Conservation (phyloP, 2,329 filamentous ascomycete species). For the Curvularia verruculosa region DNA sequence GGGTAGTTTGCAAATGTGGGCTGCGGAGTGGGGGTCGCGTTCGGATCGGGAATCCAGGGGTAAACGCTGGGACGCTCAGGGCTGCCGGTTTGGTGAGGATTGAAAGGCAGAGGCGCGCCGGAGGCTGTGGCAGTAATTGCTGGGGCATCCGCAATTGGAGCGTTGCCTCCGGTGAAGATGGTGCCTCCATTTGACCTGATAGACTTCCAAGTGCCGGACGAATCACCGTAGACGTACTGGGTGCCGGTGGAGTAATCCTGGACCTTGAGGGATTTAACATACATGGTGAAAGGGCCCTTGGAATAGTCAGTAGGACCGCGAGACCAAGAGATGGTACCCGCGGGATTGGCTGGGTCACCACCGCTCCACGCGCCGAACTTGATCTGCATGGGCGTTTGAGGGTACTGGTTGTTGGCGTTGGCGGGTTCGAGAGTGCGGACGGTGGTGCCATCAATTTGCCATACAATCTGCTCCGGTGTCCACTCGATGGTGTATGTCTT, state of each 20-base stretch:
- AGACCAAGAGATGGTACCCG: slow-evolving; percentile 89
- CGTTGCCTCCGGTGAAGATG: slow-evolving; percentile 67
- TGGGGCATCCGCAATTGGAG: slow-evolving; percentile 63
- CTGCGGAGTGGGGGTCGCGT: slow-evolving; percentile 57
- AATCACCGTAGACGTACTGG: slow-evolving; percentile 81
- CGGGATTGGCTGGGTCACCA: slow-evolving; percentile 78
- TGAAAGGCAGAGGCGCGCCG: slow-evolving; percentile 71
- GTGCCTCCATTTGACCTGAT: slow-evolving; percentile 81
- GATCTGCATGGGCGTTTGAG: slow-evolving; percentile 93
- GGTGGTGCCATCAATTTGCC: slow-evolving; percentile 79
- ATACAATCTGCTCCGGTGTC: slow-evolving; percentile 83
- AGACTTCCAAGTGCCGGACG: slow-evolving; percentile 77
- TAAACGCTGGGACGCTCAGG: slow-evolving; percentile 50
- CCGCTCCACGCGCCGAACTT: slow-evolving; percentile 93
- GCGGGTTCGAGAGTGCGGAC: slow-evolving; percentile 75
- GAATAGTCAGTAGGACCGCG: slow-evolving; percentile 84
- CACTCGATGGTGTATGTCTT: slow-evolving; percentile 92
- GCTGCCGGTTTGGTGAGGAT: slow-evolving; percentile 63
- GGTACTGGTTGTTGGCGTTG: slow-evolving; percentile 79
- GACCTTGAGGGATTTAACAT: slow-evolving; percentile 74
- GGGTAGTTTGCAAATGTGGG: slow-evolving; percentile 55
- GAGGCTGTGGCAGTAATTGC: slow-evolving; percentile 66
- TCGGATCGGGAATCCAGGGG: slow-evolving; percentile 69
- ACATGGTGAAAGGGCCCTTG: slow-evolving; percentile 84
- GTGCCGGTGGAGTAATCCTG: slow-evolving; percentile 93